Evolutionary conservation across 441 rosid species (phyloP), one percentile per base, ranked within the genome.

Genomic region (Pelargonium citronellum): DNA sequence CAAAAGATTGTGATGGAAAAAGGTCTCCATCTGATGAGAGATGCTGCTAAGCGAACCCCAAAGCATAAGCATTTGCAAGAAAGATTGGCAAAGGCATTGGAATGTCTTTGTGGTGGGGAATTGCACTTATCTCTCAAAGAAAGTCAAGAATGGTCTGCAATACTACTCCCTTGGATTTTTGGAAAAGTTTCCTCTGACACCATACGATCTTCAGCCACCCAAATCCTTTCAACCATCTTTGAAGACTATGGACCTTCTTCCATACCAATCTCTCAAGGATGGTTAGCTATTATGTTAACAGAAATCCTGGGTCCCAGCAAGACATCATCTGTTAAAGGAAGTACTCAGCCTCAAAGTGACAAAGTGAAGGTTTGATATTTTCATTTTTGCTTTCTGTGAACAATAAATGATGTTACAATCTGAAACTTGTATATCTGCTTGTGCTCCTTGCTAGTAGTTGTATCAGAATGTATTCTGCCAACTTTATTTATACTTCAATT

Each of bases 101-200:
- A 91, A 71, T 81, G 90, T 75, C 83, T 94, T 70, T 90, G 81
- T 67, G 66, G 86, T 3, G 83, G 90, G 70, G 89, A 83, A 67
- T 77, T 78, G 78, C 96, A 80, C 68, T 77, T 94, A 73, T 83
- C 94, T 74, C 87, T 94, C 75, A 89, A 87, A 82, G 97, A 94
- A 80, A 86, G 97, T 80, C 91, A 91, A 79, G 90, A 84, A 70
- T 94, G 99, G 99, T 84, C 96, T 9, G 88, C 88, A 34, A 86
- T 90, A 75, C 82, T 94, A 68, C 90, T 94, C 74, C 80, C 85
- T 69, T 94, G 99, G 97, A 85, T 83, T 69, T 87, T 80, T 74
- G 91, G 89, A 69, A 85, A 85, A 77, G 72, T 49, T 71, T 85
- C 92, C 62, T 86, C 95, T 58, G 84, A 84, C 46, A 80, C 78